Evolutionary conservation across 1,139 yeast species (phyloP), one percentile per base, ranked within the genome.

Genomic region (Pneumocystis canis): DNA sequence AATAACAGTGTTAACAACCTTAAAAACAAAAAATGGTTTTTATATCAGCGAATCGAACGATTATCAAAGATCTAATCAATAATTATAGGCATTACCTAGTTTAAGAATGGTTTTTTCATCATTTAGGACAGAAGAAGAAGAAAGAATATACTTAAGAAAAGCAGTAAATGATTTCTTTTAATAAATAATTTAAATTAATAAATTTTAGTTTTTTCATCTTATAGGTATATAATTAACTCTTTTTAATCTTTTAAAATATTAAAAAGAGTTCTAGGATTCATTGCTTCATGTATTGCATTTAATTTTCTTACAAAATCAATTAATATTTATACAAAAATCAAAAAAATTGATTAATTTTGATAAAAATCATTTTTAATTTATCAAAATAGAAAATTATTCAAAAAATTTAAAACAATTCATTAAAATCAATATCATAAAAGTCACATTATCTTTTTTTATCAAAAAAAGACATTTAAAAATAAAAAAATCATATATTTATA

Each of bases 81-180:
- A 37, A n/a, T 3, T 25, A 35, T 59, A 69, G 77, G 72, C 72
- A 11, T 68, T 85, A 59, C 87, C 85, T 60, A 85, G 87, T 70
- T 80, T 86, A 60, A 76, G 96, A 63, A 77, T 88, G 64, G 84
- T 88, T 60, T 88, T 88, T 72, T 85, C 90, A 58, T 85, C 94
- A 3, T 87, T 87, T 70, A 75, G 96, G 33, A 83, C 94, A 1
- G 95, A 87, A 68, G 95, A 88, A 68, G 95, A 88, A 70, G 96
- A 88, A 71, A 75, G 92, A 63, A 76, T 79, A 63, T 85, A 84
- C 69, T 87, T 95, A 0, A 77, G 96, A 61, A 80, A 81, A 67
- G 95, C 95, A 0, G 80, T 20, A 20, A 39, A 30, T 30, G 20
- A 57, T 2, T 18, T 20, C 4, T 6, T 25, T 2, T 9, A 9